Evolutionary conservation across 2,329 filamentous ascomycete genomes (phyloP), one percentile per base, ranked within the genome.

Genomic region (Teratosphaeria gauchensis): DNA sequence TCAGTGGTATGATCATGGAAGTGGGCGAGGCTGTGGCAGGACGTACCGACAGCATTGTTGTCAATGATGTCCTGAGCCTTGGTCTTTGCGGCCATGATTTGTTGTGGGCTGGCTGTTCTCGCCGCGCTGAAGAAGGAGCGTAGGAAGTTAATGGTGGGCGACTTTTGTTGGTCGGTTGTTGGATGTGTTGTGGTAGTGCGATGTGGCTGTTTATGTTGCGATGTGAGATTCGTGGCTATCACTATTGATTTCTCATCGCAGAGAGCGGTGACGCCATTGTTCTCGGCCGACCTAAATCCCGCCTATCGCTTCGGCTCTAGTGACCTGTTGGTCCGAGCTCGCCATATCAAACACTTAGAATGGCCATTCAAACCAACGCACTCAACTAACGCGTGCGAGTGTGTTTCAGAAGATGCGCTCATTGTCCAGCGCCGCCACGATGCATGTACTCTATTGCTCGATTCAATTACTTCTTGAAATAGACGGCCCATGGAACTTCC

Each of bases 21-120:
- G 6, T n/a, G 24, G 42, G 11, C 3, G 19, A 57, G 42, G 35
- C 2, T 16, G 4, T 12, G 35, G 35, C 4, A 42, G 11, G 35
- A 78, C 86, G 58, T 80, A 90, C 87, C 86, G 75, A 96, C 91
- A 69, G 84, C 78, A 78, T 96, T 94, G 72, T 92, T 86, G 76
- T 94, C 84, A 75, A 97, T 96, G 78, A 96, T 86, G 71, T 80
- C 75, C 76, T 96, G 85, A 62, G 89, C 89, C 77, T 95, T 95
- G 64, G 83, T 81, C 78, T 89, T 90, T 71, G 90, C 89, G 73
- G 88, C 84, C 71, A 89, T 86, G 89, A 95, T 95, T 69, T 78
- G 83, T 77, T 83, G 80, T 67, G 87, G 80, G 62, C 75, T 80
- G 65, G 79, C 72, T 53, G 68, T 59, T 33, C 66, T 62, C 62